Conservation (phyloP, 2,329 filamentous ascomycete genomes). For the Bipolaris zeicola region DNA sequence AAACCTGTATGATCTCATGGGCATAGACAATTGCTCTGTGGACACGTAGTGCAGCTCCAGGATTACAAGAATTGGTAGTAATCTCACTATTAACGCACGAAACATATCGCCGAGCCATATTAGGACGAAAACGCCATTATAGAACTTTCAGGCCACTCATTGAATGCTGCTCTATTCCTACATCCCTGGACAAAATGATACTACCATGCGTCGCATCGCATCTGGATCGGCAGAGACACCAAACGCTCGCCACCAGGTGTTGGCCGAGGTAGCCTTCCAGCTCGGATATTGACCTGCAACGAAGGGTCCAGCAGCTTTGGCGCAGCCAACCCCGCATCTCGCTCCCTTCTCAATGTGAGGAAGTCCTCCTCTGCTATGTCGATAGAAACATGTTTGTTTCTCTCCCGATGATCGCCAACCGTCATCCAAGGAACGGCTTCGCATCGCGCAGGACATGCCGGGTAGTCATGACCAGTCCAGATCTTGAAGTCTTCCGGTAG, state of each 20-base stretch:
- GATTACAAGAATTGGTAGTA: not conserved
- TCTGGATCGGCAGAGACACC: conserved; percentile 13
- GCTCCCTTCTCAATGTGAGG: conserved; percentile 35
- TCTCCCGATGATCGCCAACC: conserved; percentile 42
- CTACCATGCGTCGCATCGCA: conserved; percentile 3
- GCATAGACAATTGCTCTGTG: conserved; percentile 10
- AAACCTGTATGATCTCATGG: conserved; percentile 19
- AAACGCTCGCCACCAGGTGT: conserved; percentile 8
- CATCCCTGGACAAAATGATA: not conserved
- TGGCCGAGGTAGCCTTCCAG: conserved; percentile 38
- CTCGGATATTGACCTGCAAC: conserved; percentile 51
- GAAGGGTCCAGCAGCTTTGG: conserved; percentile 47
- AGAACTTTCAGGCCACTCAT: not conserved
- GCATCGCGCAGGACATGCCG: conserved; percentile 21
- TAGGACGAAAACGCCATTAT: not conserved
- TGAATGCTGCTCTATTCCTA: not conserved
- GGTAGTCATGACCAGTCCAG: conserved; percentile 48
- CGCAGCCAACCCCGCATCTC: conserved; percentile 38
- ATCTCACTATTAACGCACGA: not conserved
- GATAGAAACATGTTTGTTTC: conserved; percentile 45
- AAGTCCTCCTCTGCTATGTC: conserved; percentile 41
- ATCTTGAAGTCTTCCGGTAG: conserved; percentile 39
- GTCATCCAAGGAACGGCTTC: conserved; percentile 41
- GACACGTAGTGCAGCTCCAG: not conserved
- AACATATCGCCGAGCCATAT: not conserved